These are phyloP conservation scores for Capsicum pubescens DNA, from an alignment of 257 asterid species.

Conservation along the genomic window DNA sequence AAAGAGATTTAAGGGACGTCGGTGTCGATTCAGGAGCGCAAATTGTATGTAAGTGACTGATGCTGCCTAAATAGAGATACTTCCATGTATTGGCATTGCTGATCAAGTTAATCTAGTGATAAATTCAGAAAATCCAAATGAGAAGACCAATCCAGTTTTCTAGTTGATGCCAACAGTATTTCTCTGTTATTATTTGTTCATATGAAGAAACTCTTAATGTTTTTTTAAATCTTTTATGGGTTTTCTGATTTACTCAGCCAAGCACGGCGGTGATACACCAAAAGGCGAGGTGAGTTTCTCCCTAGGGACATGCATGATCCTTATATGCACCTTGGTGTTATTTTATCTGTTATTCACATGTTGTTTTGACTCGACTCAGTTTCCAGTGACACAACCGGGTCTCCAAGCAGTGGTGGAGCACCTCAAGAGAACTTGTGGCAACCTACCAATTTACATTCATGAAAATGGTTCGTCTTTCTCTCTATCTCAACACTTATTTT, in stretches of 20 bases:
- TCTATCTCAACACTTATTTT: not conserved
- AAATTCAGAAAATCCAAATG: not conserved
- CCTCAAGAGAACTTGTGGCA: constrained; percentile 48
- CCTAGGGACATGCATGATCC: constrained; percentile 1
- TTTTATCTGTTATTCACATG: not conserved
- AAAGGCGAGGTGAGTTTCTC: not conserved
- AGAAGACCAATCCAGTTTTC: not conserved
- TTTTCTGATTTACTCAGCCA: not conserved
- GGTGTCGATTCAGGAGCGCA: not conserved
- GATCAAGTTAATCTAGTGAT: not conserved
- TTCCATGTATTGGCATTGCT: not conserved
- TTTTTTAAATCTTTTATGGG: not conserved
- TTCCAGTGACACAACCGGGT: constrained; percentile 13
- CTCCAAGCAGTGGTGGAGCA: not conserved
- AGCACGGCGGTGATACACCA: not conserved
- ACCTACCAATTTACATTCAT: constrained; percentile 55
- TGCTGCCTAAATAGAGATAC: not conserved
- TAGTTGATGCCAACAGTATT: not conserved
- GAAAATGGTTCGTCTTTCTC: constrained; percentile 39
- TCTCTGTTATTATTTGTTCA: not conserved
- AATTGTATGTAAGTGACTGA: not conserved
- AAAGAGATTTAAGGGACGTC: not conserved
- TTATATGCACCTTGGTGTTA: not conserved
- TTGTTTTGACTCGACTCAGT: constrained; percentile 5
- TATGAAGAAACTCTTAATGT: not conserved